Evolutionary conservation across 371 early-diverging fungal species (phyloP), one percentile per base, ranked within the genome.

Genomic region (Mucor velutinosus): DNA sequence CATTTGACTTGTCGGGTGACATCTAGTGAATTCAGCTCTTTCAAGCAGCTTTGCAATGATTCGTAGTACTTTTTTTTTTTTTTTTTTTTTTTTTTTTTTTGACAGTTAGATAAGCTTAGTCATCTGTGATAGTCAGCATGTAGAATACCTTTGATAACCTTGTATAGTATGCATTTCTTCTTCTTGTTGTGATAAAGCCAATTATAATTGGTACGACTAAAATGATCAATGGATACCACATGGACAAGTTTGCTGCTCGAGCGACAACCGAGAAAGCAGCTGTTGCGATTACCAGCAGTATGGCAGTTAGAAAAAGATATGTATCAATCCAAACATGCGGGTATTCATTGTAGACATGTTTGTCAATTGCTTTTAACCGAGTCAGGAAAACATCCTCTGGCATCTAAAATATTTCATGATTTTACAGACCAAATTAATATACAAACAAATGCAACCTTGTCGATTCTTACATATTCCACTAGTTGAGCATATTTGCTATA

Each of bases 151-250:
- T 51, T 51, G 51, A 23, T 1, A 78, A 33, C 58, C 59, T 73
- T 2, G 37, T 47, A 45, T 68, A 73, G 62, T 81, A 71, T 15
- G 56, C 23, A 37, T 66, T 71, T 59, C 78, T 67, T 67, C 81
- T 70, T 45, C 73, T 67, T n/a, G 81, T 73, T 6, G 76, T 76
- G 41, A 72, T 68, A 47, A 67, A 75, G 10, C 72, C 78, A 43
- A 81, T 72, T 6, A 72, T 39, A 19, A 72, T 76, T 15, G 81
- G 81, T 12, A 64, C 60, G 15, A 72, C 11, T 1, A 81, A 53
- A 25, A 81, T 72, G 12, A 75, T 56, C 2, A 81, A 63, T 3
- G 81, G 81, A 53, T 76, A 78, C 75, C 76, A 78, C 71, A 76
- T 70, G 17, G 72, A 66, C 25, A 76, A 57, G 21, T 71, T 58